Evolutionary conservation across 495 filamentous ascomycete genomes (phyloP).

Genomic region (Oleoguttula mirabilis): DNA sequence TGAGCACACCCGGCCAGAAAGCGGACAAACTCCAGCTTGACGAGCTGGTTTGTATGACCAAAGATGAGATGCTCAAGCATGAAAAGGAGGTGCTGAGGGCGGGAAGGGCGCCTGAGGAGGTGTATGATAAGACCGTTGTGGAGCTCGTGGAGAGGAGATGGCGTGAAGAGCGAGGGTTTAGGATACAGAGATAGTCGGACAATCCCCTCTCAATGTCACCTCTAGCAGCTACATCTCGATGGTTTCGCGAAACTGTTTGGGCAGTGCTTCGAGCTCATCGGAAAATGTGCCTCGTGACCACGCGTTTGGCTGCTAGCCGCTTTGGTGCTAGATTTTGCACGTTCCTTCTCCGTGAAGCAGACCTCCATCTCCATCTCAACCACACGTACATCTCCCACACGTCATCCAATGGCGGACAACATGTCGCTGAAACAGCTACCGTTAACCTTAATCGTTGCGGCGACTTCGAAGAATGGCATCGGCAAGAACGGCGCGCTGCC

Average conservation of each 20-base stretch:
- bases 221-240: no score
- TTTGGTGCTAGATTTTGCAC: no score
- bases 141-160: constrained; percentile 50
- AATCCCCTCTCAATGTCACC: no score
- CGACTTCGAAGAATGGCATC: constrained; percentile 71
- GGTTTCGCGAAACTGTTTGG: no score
- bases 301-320: no score
- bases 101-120: constrained; percentile 50
- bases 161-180: constrained; percentile 43
- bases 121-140: constrained; percentile 57
- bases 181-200: no score
- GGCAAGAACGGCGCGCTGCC: constrained; percentile 68
- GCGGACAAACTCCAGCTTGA: constrained; percentile 48
- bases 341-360: no score
- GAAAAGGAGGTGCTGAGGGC: constrained; percentile 68
- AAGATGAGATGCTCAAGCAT: constrained; percentile 76
- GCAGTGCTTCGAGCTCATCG: no score
- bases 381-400: no score
- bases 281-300: no score
- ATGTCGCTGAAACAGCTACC: constrained; percentile 17
- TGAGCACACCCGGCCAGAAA: constrained; percentile 48
- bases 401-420: constrained; percentile 11
- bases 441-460: constrained; percentile 66
- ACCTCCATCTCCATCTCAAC: no score
- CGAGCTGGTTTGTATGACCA: constrained; percentile 90